Conservation (phyloP, 1,284 basidiomycete species). For the Ustilago curta region DNA sequence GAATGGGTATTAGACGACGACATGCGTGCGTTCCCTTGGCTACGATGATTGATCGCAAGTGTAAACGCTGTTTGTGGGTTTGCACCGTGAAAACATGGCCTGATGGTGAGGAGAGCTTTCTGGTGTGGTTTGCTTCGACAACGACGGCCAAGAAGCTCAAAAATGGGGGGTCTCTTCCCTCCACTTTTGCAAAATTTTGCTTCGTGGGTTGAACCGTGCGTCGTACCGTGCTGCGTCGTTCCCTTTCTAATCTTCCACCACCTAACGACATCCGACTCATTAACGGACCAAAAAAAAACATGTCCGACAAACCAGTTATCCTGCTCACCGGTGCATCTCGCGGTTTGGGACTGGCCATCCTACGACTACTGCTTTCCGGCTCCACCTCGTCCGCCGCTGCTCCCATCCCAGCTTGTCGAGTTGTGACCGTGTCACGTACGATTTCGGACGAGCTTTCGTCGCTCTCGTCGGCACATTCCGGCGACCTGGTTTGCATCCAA, state of each 20-base stretch:
- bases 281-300: too few relatives aligned
- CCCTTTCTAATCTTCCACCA: constrained; percentile 1
- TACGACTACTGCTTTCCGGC: constrained; percentile 74
- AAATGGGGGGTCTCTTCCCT: too few relatives aligned
- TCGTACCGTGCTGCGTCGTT: too few relatives aligned
- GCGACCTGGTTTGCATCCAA: constrained; percentile 71
- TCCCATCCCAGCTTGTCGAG: constrained; percentile 71
- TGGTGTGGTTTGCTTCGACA: too few relatives aligned
- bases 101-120: too few relatives aligned
- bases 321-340: constrained; percentile 68
- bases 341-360: constrained; percentile 83
- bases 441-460: constrained; percentile 75
- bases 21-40: too few relatives aligned
- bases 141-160: too few relatives aligned
- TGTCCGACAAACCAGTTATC: constrained; percentile 53
- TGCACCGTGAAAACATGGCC: too few relatives aligned
- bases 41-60: too few relatives aligned
- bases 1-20: too few relatives aligned
- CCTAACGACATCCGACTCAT: background rate
- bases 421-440: constrained; percentile 81
- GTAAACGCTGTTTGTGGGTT: too few relatives aligned
- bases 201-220: constrained; percentile 10
- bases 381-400: constrained; percentile 12
- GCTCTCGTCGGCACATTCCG: constrained; percentile 71
- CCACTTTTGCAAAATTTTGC: background rate